A percentile compares a stretch with the other conserved stretches of the same genome.
Conservation (phyloP, 2,329 filamentous ascomycete species). For the Penicillium sp. region DNA sequence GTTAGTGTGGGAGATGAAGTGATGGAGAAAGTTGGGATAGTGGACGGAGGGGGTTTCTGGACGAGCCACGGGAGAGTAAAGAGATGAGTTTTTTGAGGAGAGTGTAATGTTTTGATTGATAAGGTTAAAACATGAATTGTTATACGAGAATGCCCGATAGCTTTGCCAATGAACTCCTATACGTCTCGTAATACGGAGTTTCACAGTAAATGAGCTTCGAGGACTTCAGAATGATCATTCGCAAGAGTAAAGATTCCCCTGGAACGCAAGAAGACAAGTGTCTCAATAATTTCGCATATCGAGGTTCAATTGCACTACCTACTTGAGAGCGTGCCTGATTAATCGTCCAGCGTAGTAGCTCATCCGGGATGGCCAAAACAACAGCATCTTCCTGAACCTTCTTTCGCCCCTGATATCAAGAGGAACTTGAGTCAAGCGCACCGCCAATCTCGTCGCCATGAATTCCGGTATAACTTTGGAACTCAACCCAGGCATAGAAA, state of each 20-base stretch:
- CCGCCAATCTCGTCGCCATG: too few species aligned
- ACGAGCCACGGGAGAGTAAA: neutral
- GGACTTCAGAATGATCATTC: neutral
- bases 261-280: neutral
- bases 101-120: neutral
- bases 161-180: constrained; percentile 8
- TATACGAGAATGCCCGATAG: neutral
- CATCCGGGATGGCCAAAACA: too few species aligned
- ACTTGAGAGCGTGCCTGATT: too few species aligned
- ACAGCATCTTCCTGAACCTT: too few species aligned
- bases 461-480: neutral
- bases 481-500: neutral
- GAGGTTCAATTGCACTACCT: too few species aligned
- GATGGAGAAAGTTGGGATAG: neutral
- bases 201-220: neutral
- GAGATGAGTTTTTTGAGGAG: neutral
- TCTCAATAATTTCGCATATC: too few species aligned
- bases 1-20: neutral
- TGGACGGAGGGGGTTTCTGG: too few species aligned
- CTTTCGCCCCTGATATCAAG: too few species aligned
- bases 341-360: too few species aligned
- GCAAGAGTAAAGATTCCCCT: too few species aligned
- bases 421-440: too few species aligned
- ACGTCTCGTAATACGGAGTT: neutral
- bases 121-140: neutral